These are phyloP conservation scores for Cladophialophora carrionii DNA, from an alignment of 2,329 filamentous ascomycete species.

Conservation along the genomic window DNA sequence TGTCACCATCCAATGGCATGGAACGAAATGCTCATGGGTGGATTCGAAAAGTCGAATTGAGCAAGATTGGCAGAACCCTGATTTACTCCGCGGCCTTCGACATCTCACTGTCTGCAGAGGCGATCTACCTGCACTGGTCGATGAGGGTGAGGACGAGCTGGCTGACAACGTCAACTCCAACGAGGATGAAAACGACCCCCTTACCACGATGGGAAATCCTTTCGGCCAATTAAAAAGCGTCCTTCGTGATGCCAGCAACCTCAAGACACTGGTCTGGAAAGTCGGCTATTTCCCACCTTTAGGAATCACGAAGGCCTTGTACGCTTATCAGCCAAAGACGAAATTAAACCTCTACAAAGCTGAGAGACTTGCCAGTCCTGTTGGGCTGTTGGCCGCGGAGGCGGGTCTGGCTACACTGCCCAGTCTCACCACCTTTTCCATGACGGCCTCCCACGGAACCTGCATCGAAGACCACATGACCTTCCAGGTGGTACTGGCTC, in stretches of 20 bases:
- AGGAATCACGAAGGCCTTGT: conserved; percentile 21
- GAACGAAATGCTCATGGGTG: conserved; percentile 1
- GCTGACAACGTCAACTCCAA: background rate
- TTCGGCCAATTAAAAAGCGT: conserved; percentile 16
- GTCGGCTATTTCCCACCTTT: conserved; percentile 3
- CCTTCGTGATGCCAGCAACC: conserved; percentile 20
- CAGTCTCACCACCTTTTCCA: conserved; percentile 15
- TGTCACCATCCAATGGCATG: conserved; percentile 22
- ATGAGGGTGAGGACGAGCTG: background rate
- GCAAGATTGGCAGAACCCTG: conserved; percentile 15
- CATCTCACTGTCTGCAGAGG: conserved; percentile 20
- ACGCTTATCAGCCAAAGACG: conserved; percentile 27
- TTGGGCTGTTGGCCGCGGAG: background rate
- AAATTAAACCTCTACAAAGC: conserved; percentile 23
- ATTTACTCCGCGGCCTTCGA: conserved; percentile 26
- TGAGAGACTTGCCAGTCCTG: background rate
- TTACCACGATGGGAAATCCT: background rate
- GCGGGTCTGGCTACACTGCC: conserved; percentile 1
- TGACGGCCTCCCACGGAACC: background rate
- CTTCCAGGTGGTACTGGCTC: conserved; percentile 23
- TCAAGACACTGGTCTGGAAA: conserved; percentile 29
- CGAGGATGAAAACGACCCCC: background rate
- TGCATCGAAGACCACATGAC: conserved; percentile 9
- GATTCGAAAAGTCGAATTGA: background rate
- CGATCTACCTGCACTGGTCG: background rate